phyloP scores from a whole-genome alignment of 176 grass and related monocot genomes.

The Aegilops speltoides region DNA sequence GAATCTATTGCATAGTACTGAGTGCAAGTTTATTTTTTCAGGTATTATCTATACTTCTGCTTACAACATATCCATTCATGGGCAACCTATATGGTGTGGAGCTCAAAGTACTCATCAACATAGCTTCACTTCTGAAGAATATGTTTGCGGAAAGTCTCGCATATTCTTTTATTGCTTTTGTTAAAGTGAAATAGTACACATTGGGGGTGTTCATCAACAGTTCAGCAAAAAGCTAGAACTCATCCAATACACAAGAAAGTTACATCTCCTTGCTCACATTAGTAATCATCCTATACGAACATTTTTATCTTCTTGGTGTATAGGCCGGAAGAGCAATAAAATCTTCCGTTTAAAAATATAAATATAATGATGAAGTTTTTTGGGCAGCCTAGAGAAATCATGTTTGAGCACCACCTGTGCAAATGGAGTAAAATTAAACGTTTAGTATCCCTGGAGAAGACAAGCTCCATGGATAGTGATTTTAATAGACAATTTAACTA shows the following conservation, averaged over 20 bases:
- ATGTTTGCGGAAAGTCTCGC: constrained; percentile 44
- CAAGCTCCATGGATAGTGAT: neutral
- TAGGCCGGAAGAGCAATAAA: neutral
- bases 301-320: neutral
- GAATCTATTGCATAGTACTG: neutral
- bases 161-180: neutral
- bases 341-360: neutral
- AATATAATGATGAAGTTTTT: neutral
- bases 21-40: constrained; percentile 24
- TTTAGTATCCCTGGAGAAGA: neutral
- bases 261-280: neutral
- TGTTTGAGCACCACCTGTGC: neutral
- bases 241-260: neutral
- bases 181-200: neutral
- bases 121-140: constrained; percentile 58
- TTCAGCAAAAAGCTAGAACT: neutral
- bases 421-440: neutral
- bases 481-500: neutral
- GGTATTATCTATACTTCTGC: constrained; percentile 54
- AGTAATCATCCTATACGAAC: neutral
- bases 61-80: constrained; percentile 60
- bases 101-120: constrained; percentile 53
- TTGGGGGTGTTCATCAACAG: neutral
- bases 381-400: neutral
- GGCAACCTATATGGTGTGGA: constrained; percentile 37